phyloP scores from a whole-genome alignment of 768 basidiomycete species.

The Gloeostereum incarnatum region DNA sequence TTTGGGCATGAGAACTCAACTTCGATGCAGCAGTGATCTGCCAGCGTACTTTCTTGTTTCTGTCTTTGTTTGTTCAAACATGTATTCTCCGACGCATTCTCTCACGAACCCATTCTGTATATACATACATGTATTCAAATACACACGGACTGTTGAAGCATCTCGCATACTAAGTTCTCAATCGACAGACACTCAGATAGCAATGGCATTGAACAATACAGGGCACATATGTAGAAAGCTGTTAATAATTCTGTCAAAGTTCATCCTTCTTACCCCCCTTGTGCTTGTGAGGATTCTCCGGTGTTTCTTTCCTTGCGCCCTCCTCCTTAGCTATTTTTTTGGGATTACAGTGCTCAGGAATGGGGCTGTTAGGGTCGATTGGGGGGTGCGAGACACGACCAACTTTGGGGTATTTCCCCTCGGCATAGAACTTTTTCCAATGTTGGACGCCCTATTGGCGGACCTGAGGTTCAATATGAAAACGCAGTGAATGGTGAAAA shows the following conservation, averaged over 20 bases:
- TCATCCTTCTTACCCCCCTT: conserved; percentile 18
- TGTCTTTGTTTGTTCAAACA: too few relatives aligned
- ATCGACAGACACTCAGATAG: too few relatives aligned
- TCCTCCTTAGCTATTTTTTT: conserved; percentile 35
- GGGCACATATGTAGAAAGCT: not conserved
- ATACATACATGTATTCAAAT: not conserved
- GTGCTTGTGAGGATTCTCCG: conserved; percentile 6
- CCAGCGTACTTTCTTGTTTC: too few relatives aligned
- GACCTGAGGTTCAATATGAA: not conserved
- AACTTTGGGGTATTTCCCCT: conserved; percentile 74
- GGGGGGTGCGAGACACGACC: conserved; percentile 70
- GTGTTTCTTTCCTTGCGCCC: conserved; percentile 20
- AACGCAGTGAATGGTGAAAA: not conserved
- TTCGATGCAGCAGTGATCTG: too few relatives aligned
- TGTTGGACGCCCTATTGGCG: conserved; percentile 74
- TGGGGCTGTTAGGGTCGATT: conserved; percentile 68
- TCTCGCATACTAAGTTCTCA: too few relatives aligned
- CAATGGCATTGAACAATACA: too few relatives aligned
- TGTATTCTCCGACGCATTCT: too few relatives aligned
- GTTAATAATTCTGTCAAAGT: conserved; percentile 15
- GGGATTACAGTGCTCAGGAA: conserved; percentile 66
- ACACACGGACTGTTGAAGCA: not conserved
- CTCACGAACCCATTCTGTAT: too few relatives aligned
- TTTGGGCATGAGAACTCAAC: too few relatives aligned
- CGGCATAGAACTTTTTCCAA: conserved; percentile 86